Evolutionary conservation across 1,139 yeast genomes (phyloP).

Genomic region (Taiozyma sp.): DNA sequence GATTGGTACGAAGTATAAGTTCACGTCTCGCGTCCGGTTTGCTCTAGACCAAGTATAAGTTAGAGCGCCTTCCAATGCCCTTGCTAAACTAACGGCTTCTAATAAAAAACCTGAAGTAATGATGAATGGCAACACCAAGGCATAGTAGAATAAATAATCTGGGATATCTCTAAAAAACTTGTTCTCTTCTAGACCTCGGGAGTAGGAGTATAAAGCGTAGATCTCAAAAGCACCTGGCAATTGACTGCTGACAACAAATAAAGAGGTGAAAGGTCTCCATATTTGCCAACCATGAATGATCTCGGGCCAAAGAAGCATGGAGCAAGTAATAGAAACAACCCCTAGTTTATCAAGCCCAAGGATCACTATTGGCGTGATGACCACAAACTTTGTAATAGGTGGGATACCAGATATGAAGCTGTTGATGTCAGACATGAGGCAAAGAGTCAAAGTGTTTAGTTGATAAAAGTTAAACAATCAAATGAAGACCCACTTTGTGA

Average conservation of each 20-base stretch:
- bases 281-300: conserved; percentile 30
- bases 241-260: conserved; percentile 39
- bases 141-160: conserved; percentile 50
- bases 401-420: conserved; percentile 31
- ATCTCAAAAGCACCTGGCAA: conserved; percentile 46
- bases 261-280: conserved; percentile 44
- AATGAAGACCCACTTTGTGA: too few relatives aligned
- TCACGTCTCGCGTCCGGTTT: conserved; percentile 44
- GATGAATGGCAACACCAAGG: conserved; percentile 44
- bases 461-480: neutral
- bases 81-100: conserved; percentile 5
- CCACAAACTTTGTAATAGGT: conserved; percentile 17
- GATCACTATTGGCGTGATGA: neutral
- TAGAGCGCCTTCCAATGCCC: conserved; percentile 37
- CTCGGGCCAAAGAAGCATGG: conserved; percentile 25
- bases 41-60: conserved; percentile 57
- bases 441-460: neutral
- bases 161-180: conserved; percentile 49
- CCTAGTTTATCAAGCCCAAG: neutral
- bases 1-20: conserved; percentile 48
- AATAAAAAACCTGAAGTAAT: conserved; percentile 30
- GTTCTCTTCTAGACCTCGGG: conserved; percentile 50
- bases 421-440: conserved; percentile 13
- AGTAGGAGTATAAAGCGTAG: conserved; percentile 52
- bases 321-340: neutral